Base-by-base conservation (phyloP, 306 rosid species). In the Acacia acuminata region DNA sequence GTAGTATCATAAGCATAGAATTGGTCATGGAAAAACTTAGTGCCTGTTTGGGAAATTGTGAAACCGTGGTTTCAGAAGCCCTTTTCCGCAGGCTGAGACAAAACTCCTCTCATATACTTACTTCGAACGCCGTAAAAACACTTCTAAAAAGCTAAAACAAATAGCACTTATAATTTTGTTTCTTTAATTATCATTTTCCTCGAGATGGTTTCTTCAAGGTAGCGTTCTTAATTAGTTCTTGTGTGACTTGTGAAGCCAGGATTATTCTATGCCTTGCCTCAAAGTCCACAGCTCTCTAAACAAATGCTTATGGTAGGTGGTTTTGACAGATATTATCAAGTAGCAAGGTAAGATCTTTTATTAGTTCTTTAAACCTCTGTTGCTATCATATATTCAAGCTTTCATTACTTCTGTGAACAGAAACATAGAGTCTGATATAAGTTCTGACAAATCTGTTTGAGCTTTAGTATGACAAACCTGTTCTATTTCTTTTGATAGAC, bases 291-390 rank as follows among this genome's bases (percentile, higher is more conserved):
- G 88, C 90, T 96, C 74, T 96, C 94, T 87, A 96, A 96, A 88
- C 99, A 96, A 89, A 93, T 93, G 99, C 87, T 96, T 80, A 93
- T 92, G 99, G 98, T 96, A 24, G 89, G 98, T 82, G 98, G 99
- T 81, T 96, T 92, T 86, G 98, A 93, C 78, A 93, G 87, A 87
- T 96, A 96, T 78, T 96, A 96, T 82, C 99, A 93, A 85, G 73
- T 96, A 86, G 99, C 98, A 78, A 91, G 97, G 99, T 93, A 79
- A 71, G 25, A 22, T 79, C 25, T 17, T 61, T 38, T 77, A 22
- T 50, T 44, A 24, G 36, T 53, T 82, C 73, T 66, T 61, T 75
- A 27, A 79, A 78, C 4, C 60, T 45, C n/a, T 73, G 12, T 74
- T 66, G 50, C 36, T 74, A 68, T 70, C 64, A 42, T 34, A 25